Percentiles rank a stretch among this genome's conserved stretches.
These are phyloP conservation scores for Pelargonium myrrhifolium DNA, from an alignment of 441 rosid genomes.

Conservation along the genomic window DNA sequence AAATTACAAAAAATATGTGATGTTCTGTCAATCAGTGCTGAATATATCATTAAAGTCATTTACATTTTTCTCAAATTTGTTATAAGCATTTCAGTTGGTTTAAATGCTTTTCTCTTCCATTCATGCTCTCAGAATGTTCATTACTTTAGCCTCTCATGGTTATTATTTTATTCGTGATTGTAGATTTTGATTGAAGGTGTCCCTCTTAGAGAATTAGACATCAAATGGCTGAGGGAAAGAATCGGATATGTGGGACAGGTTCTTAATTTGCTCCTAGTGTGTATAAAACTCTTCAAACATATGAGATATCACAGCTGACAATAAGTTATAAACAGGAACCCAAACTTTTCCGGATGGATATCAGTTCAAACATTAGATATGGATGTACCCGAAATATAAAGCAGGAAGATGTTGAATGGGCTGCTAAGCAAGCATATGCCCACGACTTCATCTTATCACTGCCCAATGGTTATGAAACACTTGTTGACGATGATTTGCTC, in stretches of 20 bases:
- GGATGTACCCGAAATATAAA: conserved; percentile 58
- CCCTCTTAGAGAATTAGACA: conserved; percentile 66
- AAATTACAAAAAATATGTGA: conserved; percentile 10
- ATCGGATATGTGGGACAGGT: conserved; percentile 94
- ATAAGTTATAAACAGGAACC: conserved; percentile 55
- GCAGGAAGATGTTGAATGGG: conserved; percentile 75
- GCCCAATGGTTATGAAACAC: conserved; percentile 79
- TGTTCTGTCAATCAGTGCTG: too few species aligned
- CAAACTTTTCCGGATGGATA: conserved; percentile 81
- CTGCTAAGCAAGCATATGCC: conserved; percentile 88
- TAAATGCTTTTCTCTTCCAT: not conserved
- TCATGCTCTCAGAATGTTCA: not conserved
- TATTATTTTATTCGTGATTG: conserved; percentile 10
- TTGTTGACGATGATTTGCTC: conserved; percentile 89
- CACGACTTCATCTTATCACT: conserved; percentile 80
- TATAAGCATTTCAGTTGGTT: too few species aligned
- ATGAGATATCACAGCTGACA: conserved; percentile 13
- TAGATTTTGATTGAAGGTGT: conserved; percentile 80
- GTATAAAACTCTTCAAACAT: conserved; percentile 2
- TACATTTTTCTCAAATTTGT: too few species aligned
- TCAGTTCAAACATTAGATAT: conserved; percentile 75
- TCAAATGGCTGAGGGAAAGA: conserved; percentile 78
- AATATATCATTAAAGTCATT: too few species aligned
- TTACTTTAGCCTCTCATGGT: not conserved
- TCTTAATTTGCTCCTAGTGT: conserved; percentile 9